Base-by-base conservation (phyloP, 1,284 basidiomycete species). In the Omphalotus olearius region DNA sequence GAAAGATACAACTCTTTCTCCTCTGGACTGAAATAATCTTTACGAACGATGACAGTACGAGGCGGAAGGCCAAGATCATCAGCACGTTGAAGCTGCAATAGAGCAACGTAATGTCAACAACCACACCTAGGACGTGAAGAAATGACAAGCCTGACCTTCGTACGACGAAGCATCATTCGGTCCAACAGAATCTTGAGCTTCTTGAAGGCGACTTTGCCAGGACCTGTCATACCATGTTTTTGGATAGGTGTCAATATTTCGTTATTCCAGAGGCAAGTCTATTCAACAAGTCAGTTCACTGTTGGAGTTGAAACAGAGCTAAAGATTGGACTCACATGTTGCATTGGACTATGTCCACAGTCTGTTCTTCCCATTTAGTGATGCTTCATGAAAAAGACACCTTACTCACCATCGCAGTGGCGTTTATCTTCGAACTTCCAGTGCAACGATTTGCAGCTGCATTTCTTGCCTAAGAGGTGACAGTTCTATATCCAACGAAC, bases 31-130 rank as follows among this genome's bases (percentile, higher is more conserved):
- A 99, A 99, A 67, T 88, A 89, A 67, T 99, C 96, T 47, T 86
- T 78, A 37, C 93, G 83, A 55, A 99, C 87, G 49, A 91, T 78
- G 40, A 99, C 90, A 0, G 88, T 95, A 37, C 97, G 82, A 3
- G 97, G 97, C 2, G 97, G 97, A n/a, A 99, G 73, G 4, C 94
- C 97, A 45, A 99, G 83, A 66, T 99, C 97, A 64, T 99, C 97
- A 1, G 96, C 96, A 46, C 91, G 82, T 80, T 99, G 91, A 37
- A 99, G 72, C 85, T 93, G 37, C 37, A 16, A 35, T 50, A 62
- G 13, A 33, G 7, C 13, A 33, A 33, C 3, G 47, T 44, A 9
- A 33, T 16, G 17, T 47, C n/a, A 47, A 16, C 6, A 13, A 4
- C n/a, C 18, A 14, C 18, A 28, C 38, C 1, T n/a, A 30, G 23